Conservation (phyloP, 306 rosid genomes). For the Acacia confusa region DNA sequence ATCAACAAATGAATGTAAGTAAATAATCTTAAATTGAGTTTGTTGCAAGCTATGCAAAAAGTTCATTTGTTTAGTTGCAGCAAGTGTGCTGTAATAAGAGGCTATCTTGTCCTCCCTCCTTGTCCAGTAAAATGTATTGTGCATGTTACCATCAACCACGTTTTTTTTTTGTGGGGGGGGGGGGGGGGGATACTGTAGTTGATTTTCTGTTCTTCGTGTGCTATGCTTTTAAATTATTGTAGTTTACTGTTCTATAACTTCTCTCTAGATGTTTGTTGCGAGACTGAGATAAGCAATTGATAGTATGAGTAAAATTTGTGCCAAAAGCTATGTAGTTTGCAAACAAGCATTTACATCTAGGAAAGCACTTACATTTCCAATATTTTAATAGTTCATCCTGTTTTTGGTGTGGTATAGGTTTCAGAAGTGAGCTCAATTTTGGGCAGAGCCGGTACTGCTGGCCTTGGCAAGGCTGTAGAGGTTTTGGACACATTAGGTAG, state of each 20-base stretch:
- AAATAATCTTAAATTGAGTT: too few species aligned
- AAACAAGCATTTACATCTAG: background rate
- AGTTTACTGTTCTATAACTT: background rate
- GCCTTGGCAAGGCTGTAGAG: constrained; percentile 98
- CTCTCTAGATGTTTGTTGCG: constrained; percentile 7
- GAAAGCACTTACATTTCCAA: background rate
- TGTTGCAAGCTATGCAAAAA: too few species aligned
- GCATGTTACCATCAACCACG: background rate
- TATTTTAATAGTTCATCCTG: background rate
- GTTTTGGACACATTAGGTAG: constrained; percentile 98
- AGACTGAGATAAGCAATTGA: background rate
- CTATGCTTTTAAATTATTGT: constrained; percentile 2
- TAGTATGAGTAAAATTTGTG: background rate
- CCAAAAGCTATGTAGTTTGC: constrained; percentile 8
- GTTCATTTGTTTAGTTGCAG: too few species aligned
- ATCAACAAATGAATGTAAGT: too few species aligned
- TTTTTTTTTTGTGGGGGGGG: too few species aligned
- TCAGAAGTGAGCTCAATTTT: constrained; percentile 92
- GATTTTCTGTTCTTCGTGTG: background rate
- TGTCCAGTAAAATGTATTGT: background rate
- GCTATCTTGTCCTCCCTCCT: background rate
- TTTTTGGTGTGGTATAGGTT: constrained; percentile 57
- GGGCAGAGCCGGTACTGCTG: constrained; percentile 96
- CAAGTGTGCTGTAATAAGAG: too few species aligned
- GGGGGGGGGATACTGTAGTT: background rate